A percentile compares a stretch with the other conserved stretches of the same genome.
phyloP scores from a whole-genome alignment of 2,329 filamentous ascomycete genomes.

The Cytospora chrysosperma region DNA sequence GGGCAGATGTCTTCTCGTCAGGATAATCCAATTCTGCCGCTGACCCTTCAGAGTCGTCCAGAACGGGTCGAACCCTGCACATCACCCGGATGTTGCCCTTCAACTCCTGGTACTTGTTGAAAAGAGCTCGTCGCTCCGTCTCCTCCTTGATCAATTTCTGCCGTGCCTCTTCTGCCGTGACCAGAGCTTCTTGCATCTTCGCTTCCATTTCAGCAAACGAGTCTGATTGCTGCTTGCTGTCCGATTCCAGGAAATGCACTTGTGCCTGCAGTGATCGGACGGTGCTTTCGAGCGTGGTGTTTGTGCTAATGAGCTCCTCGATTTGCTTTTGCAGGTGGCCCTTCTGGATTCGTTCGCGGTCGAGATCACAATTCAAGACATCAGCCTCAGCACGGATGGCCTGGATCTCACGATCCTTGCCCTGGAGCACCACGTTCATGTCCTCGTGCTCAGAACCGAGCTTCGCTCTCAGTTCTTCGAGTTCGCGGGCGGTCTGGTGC shows the following conservation, averaged over 20 bases:
- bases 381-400: slow-evolving; percentile 48
- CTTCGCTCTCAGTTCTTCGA: slow-evolving; percentile 60
- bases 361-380: slow-evolving; percentile 48
- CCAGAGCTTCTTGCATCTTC: slow-evolving; percentile 74
- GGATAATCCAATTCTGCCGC: slow-evolving; percentile 77
- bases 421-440: slow-evolving; percentile 45
- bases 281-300: slow-evolving; percentile 69
- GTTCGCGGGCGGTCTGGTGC: slow-evolving; percentile 50
- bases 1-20: slow-evolving; percentile 79
- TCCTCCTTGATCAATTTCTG: slow-evolving; percentile 90
- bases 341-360: slow-evolving; percentile 65
- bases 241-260: slow-evolving; percentile 86
- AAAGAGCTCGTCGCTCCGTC: slow-evolving; percentile 82
- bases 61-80: slow-evolving; percentile 83
- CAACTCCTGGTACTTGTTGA: slow-evolving; percentile 96
- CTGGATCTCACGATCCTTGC: slow-evolving; percentile 56
- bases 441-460: slow-evolving; percentile 53
- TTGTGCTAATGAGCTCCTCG: slow-evolving; percentile 58
- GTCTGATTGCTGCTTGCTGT: slow-evolving; percentile 84
- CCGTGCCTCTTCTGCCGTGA: slow-evolving; percentile 66
- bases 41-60: slow-evolving; percentile 58
- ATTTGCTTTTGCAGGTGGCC: slow-evolving; percentile 51
- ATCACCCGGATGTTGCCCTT: slow-evolving; percentile 99
- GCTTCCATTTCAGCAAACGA: slow-evolving; percentile 80
- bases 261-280: slow-evolving; percentile 76